Conservation (phyloP, 140 eudicot species). For the Anethum foeniculum region DNA sequence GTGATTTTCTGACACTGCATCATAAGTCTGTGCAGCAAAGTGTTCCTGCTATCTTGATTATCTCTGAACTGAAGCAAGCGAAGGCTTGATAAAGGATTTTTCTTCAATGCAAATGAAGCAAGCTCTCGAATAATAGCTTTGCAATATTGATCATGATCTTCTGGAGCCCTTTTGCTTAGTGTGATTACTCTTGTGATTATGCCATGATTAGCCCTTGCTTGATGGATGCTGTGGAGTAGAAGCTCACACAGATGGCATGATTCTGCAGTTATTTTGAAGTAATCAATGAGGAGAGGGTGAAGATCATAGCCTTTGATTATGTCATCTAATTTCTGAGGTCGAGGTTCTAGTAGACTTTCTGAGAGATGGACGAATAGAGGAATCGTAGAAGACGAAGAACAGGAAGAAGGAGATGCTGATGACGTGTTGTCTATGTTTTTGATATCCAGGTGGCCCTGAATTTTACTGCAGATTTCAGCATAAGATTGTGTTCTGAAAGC, state of each 20-base stretch:
- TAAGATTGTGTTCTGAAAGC: constrained; percentile 73
- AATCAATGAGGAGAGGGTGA: constrained; percentile 39
- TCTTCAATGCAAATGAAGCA: constrained; percentile 32
- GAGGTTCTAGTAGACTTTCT: constrained; percentile 49
- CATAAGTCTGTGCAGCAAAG: constrained; percentile 32
- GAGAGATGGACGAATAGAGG: constrained; percentile 23
- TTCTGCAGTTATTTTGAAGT: constrained; percentile 43
- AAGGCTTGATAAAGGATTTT: constrained; percentile 40
- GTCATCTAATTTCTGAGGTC: constrained; percentile 38
- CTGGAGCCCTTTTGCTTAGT: neutral
- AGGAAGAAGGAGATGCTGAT: neutral
- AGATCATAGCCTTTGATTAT: constrained; percentile 24
- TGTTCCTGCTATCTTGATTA: constrained; percentile 26
- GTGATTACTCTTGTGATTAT: constrained; percentile 23
- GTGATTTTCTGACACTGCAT: constrained; percentile 32
- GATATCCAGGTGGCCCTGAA: constrained; percentile 23
- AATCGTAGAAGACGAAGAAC: constrained; percentile 20
- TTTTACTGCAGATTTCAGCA: constrained; percentile 41
- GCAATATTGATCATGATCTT: neutral
- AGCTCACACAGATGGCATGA: constrained; percentile 49
- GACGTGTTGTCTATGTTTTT: constrained; percentile 17
- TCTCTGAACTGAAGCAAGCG: constrained; percentile 26
- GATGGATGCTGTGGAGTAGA: constrained; percentile 40
- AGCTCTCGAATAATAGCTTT: constrained; percentile 23
- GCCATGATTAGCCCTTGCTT: constrained; percentile 35